phyloP scores from a whole-genome alignment of 2,329 filamentous ascomycete genomes.

The Sclerotinia minor region DNA sequence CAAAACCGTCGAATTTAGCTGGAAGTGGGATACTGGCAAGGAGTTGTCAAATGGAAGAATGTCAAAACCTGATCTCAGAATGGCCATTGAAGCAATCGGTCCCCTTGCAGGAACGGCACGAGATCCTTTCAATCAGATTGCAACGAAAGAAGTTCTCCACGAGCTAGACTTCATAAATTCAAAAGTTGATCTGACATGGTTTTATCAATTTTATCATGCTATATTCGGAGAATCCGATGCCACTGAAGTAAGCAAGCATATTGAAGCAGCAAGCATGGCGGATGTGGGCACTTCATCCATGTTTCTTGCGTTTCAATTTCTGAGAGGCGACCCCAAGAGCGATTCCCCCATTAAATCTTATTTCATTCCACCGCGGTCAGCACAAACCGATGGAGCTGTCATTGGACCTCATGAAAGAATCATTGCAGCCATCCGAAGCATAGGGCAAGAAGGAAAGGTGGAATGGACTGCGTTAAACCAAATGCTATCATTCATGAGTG shows the following conservation, averaged over 20 bases:
- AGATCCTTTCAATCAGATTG: background rate
- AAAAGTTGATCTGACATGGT: constrained; percentile 10
- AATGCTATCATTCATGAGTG: background rate
- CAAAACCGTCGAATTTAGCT: constrained; percentile 4
- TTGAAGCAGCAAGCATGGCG: background rate
- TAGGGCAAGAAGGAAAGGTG: background rate
- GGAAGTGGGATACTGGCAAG: constrained; percentile 11
- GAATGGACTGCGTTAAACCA: constrained; percentile 1
- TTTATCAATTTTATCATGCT: constrained; percentile 1
- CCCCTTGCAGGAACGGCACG: background rate
- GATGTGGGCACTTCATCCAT: constrained; percentile 2
- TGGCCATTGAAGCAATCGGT: background rate
- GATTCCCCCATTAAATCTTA: constrained; percentile 10
- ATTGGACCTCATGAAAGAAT: background rate
- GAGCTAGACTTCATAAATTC: background rate
- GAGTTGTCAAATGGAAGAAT: background rate
- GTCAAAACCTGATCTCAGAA: constrained; percentile 7
- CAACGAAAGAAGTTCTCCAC: background rate
- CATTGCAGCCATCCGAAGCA: constrained; percentile 4
- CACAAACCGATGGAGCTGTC: background rate
- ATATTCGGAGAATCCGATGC: background rate
- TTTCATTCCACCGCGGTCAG: background rate
- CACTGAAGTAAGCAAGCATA: background rate
- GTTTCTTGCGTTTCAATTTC: constrained; percentile 10
- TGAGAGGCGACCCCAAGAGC: constrained; percentile 9